Evolutionary conservation across 306 rosid species (phyloP), one percentile per base, ranked within the genome.

Genomic region (Trifolium dubium): DNA sequence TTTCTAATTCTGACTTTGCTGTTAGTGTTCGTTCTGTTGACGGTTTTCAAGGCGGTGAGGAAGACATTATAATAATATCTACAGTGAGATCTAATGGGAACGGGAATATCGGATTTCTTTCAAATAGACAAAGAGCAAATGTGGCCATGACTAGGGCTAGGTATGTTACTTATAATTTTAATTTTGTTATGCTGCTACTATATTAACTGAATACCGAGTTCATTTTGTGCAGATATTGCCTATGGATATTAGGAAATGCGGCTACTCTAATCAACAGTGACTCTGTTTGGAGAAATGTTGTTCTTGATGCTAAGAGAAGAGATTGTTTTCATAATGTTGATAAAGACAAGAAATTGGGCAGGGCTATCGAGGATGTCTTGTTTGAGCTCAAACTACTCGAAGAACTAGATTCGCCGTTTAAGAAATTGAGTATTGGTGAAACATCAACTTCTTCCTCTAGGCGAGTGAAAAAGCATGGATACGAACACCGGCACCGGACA

Each of bases 31-130:
- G 87, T 11, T 71, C 87, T 31, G 78, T 88, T 10, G 90, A 86
- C 65, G 90, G 90, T 3, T 84, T 88, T 78, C 92, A 88, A 88
- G 92, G 92, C 4, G 87, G 87, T 1, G 90, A 88, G 40, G 88
- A 83, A 44, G 92, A 88, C 34, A 83, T 88, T 13, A 88, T 85
- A 6, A 56, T 75, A 15, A 54, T 58, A 18, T 84, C 80, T 6
- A 77, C 88, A 4, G 88, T 82, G 37, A 80, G 86, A 58, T 62
- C 74, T 5, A 84, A 84, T 34, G 71, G 5, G 7, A 65, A 18
- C 4, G 87, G 88, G 15, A 64, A 69, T 31, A 71, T 88, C 5
- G 88, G 92, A 5, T 88, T 86, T 67, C 83, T 86, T 65, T 81
- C 84, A 1, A 82, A 74, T 30, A 58, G 15, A 19, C 88, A 82